Base-by-base conservation (phyloP, 2,329 filamentous ascomycete species). In the Neofusicoccum kwambonambiense region DNA sequence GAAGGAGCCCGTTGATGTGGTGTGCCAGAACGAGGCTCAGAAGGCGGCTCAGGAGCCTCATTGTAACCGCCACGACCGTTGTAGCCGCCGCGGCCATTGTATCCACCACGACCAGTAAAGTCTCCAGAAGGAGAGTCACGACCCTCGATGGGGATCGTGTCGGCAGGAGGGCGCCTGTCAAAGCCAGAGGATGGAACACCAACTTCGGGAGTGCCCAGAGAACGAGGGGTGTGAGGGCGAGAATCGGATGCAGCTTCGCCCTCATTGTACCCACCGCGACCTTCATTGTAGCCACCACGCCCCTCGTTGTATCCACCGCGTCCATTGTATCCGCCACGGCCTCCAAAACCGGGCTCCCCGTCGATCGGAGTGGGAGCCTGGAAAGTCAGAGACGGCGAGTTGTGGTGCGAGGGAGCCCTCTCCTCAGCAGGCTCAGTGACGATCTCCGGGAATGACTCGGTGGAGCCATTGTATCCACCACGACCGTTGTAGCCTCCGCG, bases 401-500 rank as follows among this genome's bases (percentile, higher is more conserved):
- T 34, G 39, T 56, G 47, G 15, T 49, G 61, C 4, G 51, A 49
- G 45, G 37, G 35, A 3, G 15, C 27, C 27, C 31, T 44, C 4
- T 45, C 41, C 3, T 52, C 63, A 5, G 49, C 54, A 13, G 54
- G 45, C n/a, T 44, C 42, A 19, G 44, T 27, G 42, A 58, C 37
- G 2, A 57, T 64, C 52, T 68, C 62, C 66, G 70, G 57, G 39
- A 65, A 57, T 9, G 62, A 39, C 8, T 70, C 70, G 15, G 70
- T 49, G 62, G 70, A 67, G 41, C 70, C 70, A 17, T 76, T 76
- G 64, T 72, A 72, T 4, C 73, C 73, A 37, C 73, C 73, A 2
- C 73, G 65, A 2, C 67, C 68, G 57, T 76, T 77, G 62, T 76
- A 76, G n/a, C 74, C 75, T 56, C 74, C 73, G 31, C 75, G 70